Evolutionary conservation across 148 eudicot species (phyloP), one percentile per base, ranked within the genome.

Genomic region (Amaranthus cruentus): DNA sequence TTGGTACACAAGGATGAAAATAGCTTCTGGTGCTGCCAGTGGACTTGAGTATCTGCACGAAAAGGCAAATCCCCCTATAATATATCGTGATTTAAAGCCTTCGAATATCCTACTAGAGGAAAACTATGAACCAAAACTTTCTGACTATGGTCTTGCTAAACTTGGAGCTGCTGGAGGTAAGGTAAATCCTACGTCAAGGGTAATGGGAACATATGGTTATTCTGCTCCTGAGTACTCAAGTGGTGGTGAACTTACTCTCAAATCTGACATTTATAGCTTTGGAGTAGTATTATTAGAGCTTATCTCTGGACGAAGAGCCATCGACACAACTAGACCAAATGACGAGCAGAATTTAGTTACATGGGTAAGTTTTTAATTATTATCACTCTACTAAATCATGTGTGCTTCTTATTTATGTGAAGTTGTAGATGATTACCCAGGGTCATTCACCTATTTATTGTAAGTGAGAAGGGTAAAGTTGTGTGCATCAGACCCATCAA

Each of bases 1-100:
- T 75, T 88, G 92, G 92, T 62, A 6, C 67, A 77, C 87, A 13
- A 88, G 92, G 83, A 88, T 88, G 90, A 86, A 86, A 82, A 79
- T 88, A 80, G 92, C 87, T 42, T 70, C 76, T 7, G 88, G 90
- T 62, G 84, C 82, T 53, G 92, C 90, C 57, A 58, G 85, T 56
- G 92, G 92, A 62, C 78, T 88, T 43, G 87, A 86, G 55, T 88
- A 85, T 80, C 77, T 88, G 78, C 92, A 88, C 43, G 87, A 86
- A 15, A 85, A 73, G 61, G 85, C 86, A 15, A 86, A 76, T 44
- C 90, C 90, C 3, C 79, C 92, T 0, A 77, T 88, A 49, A 82
- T 86, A 76, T 88, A 85, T 67, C 84, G 88, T 4, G 90, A 83
- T 61, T 53, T 88, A 11, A 88, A 86, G 66, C 86, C 92, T 9